These are phyloP conservation scores for Senecio squalidus DNA, from an alignment of 140 eudicot genomes.

Conservation along the genomic window DNA sequence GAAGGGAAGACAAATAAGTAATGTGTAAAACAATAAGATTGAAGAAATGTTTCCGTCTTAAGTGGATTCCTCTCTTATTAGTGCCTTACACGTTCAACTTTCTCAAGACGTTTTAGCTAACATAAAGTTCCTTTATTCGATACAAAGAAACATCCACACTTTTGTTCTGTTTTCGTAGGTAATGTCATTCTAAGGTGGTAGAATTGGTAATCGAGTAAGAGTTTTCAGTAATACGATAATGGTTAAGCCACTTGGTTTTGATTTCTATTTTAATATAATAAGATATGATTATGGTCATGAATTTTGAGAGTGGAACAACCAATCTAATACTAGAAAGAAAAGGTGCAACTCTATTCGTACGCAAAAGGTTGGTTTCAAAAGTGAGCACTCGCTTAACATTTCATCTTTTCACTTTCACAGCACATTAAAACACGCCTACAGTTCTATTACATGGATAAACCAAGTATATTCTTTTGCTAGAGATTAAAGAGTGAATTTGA, in stretches of 20 bases:
- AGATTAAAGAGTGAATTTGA: not conserved
- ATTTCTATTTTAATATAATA: constrained; percentile 13
- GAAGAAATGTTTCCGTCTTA: not conserved
- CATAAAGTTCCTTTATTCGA: constrained; percentile 6
- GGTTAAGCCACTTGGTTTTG: constrained; percentile 25
- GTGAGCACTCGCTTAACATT: constrained; percentile 16
- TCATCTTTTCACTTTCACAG: constrained; percentile 18
- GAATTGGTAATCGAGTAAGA: constrained; percentile 4
- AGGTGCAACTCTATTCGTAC: constrained; percentile 6
- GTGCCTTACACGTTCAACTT: constrained; percentile 14
- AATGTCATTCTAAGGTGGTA: constrained; percentile 12
- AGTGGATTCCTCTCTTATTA: constrained; percentile 19
- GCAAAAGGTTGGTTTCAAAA: constrained; percentile 14
- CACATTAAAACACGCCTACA: constrained; percentile 11
- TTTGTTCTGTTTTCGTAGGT: constrained; percentile 8
- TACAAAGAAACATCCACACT: constrained; percentile 3
- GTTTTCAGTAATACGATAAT: constrained; percentile 11
- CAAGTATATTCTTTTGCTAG: constrained; percentile 12
- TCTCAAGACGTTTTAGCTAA: not conserved
- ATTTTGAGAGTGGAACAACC: constrained; percentile 18
- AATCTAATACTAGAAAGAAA: constrained; percentile 16
- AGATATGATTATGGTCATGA: constrained; percentile 16
- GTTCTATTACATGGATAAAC: constrained; percentile 14
- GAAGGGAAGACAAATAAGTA: constrained; percentile 1
- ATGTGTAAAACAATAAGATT: not conserved